phyloP scores from a whole-genome alignment of 2,329 filamentous ascomycete species.

The Colletotrichum tropicale region DNA sequence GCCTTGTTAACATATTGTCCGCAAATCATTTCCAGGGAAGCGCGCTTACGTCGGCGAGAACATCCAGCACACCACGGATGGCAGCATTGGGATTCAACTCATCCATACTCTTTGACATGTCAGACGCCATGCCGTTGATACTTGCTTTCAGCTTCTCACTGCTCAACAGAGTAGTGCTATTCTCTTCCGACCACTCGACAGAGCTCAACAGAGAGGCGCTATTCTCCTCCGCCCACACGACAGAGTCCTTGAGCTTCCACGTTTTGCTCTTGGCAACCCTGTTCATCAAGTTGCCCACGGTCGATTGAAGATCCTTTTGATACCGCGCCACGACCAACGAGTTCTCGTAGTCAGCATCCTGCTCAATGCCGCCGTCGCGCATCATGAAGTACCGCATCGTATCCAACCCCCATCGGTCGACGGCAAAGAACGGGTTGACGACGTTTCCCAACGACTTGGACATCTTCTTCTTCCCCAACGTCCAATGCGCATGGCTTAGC shows the following conservation, averaged over 20 bases:
- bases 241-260: constrained; percentile 70
- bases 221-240: constrained; percentile 35
- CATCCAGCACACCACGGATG: constrained; percentile 66
- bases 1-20: constrained; percentile 14
- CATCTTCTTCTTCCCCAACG: constrained; percentile 91
- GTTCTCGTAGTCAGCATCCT: constrained; percentile 89
- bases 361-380: constrained; percentile 74
- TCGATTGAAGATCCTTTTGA: constrained; percentile 76
- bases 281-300: constrained; percentile 80
- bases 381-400: constrained; percentile 89
- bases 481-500: constrained; percentile 94
- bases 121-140: constrained; percentile 21
- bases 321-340: constrained; percentile 75
- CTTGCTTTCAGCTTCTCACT: constrained; percentile 28
- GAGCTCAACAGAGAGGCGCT: constrained; percentile 32
- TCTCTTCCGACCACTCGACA: constrained; percentile 38
- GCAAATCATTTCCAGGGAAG: background rate
- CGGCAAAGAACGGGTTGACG: constrained; percentile 90
- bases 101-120: constrained; percentile 62
- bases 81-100: constrained; percentile 68
- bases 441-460: constrained; percentile 95
- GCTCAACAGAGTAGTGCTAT: background rate
- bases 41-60: constrained; percentile 59
- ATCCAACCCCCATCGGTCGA: constrained; percentile 88
- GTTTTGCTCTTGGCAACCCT: constrained; percentile 71